Base-by-base conservation (phyloP, 345 rosid species). In the Populus alba region DNA sequence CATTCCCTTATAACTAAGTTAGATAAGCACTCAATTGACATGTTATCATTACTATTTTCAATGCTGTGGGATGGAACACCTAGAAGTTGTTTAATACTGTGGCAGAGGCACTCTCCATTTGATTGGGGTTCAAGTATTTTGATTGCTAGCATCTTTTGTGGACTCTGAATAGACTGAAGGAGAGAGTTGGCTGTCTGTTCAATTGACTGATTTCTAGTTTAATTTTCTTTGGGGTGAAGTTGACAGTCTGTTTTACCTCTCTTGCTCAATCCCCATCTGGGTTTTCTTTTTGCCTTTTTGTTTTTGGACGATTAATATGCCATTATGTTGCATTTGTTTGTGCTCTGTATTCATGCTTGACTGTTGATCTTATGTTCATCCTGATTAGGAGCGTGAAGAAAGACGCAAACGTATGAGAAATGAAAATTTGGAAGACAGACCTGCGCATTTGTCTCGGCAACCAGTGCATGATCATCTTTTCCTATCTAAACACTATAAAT, bases 381-480 rank as follows among this genome's bases (percentile, higher is more conserved):
- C 75, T 35, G 43, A 68, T 77, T 81, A 97, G 99, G 99, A 97
- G 80, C 98, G 98, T 39, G 99, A 97, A 79, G 99, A 97, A 88
- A 90, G 99, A 83, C 90, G 85, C 71, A 90, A 88, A 82, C 87
- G 92, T 69, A 73, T 94, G 92, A 94, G 84, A 84, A 86, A 61
- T 82, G 96, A 91, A 6, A 83, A 86, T 17, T 76, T 85, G 15
- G 91, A 89, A 79, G 97, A 92, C 65, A 86, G 87, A 78, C 81
- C 90, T 68, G 37, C 79, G 16, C 87, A 80, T 74, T 81, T 79
- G 57, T 84, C 91, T 85, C 94, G 87, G 82, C 92, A 84, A 45
- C 78, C 77, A 61, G 82, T 77, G 66, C 83, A 87, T 39, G 93
- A 91, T 55, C 90, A 88, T 10, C 85, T 71, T 75, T 82, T 83